Base-by-base conservation (phyloP, 805 yeast genomes). In the Huiozyma naganishii region DNA sequence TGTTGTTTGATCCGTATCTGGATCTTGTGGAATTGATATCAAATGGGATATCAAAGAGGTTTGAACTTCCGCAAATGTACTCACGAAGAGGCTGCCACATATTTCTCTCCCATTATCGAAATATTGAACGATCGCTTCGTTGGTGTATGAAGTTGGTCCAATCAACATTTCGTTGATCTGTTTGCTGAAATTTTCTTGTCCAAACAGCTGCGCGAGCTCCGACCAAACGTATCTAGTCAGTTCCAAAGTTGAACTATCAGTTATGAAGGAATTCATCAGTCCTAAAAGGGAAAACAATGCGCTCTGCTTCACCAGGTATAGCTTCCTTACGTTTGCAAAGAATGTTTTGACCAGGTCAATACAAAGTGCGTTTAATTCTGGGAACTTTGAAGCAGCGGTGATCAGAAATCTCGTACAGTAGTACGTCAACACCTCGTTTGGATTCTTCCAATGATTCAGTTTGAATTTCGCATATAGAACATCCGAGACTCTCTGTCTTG, bases 401-500 rank as follows among this genome's bases (percentile, higher is more conserved):
- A 65, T 52, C 27, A 70, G 45, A 33, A 61, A 62, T 23, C 45
- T 50, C 1, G 70, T 61, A 35, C 69, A 48, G 34, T 58, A 57
- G 37, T 51, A 53, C 7, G 72, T 67, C 37, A 69, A 49, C 12
- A 62, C 42, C 46, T 69, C 72, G 58, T 68, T 65, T 5, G 73
- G 72, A 29, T 70, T 54, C 40, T 51, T 54, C 40, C 66, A 44
- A 49, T 61, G 45, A 47, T 62, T 46, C 61, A 52, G 40, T 58
- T 65, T 40, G 58, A 63, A 48, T 61, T 54, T 40, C 57, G 63
- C 45, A 51, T 61, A 37, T 53, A 62, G 40, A 11, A 51, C 52
- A 12, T 63, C 67, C 12, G 72, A 65, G 49, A 77, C 74, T 39
- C 64, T 59, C 52, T 76, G 83, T 36, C 59, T 58, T 4, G 79